Base-by-base conservation (phyloP, 805 yeast genomes). In the Cyberlindnera maritima region DNA sequence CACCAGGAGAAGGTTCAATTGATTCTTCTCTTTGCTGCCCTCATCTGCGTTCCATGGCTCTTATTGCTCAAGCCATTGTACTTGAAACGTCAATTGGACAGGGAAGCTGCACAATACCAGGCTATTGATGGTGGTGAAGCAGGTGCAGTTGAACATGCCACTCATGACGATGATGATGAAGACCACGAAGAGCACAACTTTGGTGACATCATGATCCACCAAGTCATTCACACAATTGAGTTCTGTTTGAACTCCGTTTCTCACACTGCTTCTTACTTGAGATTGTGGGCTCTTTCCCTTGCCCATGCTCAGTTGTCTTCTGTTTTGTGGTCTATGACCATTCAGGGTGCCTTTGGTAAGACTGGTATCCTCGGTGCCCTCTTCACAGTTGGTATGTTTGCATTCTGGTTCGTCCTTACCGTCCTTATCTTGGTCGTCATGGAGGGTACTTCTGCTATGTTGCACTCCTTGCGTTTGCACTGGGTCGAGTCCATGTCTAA, bases 401-500 rank as follows among this genome's bases (percentile, higher is more conserved):
- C 85, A 19, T 81, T 94, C 85, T 94, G 99, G 99, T 90, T 94
- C 65, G 80, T 80, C 3, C 73, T 94, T 52, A 92, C 99, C 0
- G 92, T 91, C 21, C 85, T 88, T 60, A 89, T 94, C 58, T 76
- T 94, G 61, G 98, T 94, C 13, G 72, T 87, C 44, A 94, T 94
- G 99, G 99, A 94, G 69, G 99, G 99, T 49, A 94, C 99, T 0
- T 89, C 97, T 21, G 99, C 99, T 31, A 94, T 94, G 99, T 78
- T 94, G 63, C 99, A 94, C 69, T 86, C 97, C n/a, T 77, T 94
- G 63, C 88, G 99, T 75, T 78, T 94, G 63, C 99, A 94, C 67
- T 94, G 99, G 99, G 99, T 94, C 53, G 99, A 94, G 72, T 85
- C 97, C 23, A 94, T 94, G 99, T 89, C 97, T 52, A 94, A 94